Evolutionary conservation across 768 basidiomycete species (phyloP).

Genomic region (Hortiboletus campestris): DNA sequence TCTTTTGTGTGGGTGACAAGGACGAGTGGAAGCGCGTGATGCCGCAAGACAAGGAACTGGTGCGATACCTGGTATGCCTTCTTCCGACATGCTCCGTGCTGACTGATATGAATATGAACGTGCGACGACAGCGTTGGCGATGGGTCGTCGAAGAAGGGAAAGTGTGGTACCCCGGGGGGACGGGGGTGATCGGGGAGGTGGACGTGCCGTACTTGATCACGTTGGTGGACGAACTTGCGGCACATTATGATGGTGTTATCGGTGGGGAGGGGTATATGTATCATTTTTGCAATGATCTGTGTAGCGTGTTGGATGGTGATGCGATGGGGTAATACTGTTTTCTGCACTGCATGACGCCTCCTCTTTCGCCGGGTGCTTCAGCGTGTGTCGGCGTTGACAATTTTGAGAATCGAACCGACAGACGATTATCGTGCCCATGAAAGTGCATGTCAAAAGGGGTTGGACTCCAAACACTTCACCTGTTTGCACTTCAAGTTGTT

Average conservation of each 20-base stretch:
- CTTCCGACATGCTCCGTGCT: not conserved
- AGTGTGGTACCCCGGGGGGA: slow-evolving; percentile 45
- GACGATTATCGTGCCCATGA: no score
- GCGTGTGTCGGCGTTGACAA: no score
- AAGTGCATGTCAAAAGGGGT: no score
- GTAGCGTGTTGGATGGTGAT: not conserved
- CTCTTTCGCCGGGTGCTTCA: no score
- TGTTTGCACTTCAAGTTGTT: no score
- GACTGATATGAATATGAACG: not conserved
- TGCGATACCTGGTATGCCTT: slow-evolving; percentile 59
- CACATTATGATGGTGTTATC: slow-evolving; percentile 21
- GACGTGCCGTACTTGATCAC: slow-evolving; percentile 38
- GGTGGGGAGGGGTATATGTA: slow-evolving; percentile 27
- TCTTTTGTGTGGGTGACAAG: slow-evolving; percentile 48
- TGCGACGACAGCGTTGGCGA: slow-evolving; percentile 58
- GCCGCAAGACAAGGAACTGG: slow-evolving; percentile 68
- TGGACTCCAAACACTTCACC: no score
- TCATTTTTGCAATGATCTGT: slow-evolving; percentile 25
- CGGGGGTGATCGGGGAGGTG: slow-evolving; percentile 40
- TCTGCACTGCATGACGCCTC: no score
- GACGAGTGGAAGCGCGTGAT: slow-evolving; percentile 60
- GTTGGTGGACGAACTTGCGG: slow-evolving; percentile 41
- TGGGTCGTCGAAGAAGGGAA: slow-evolving; percentile 60
- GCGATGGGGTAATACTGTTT: not conserved
- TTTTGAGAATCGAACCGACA: no score